Evolutionary conservation across 345 rosid species (phyloP).

Genomic region (Garcia nutans): DNA sequence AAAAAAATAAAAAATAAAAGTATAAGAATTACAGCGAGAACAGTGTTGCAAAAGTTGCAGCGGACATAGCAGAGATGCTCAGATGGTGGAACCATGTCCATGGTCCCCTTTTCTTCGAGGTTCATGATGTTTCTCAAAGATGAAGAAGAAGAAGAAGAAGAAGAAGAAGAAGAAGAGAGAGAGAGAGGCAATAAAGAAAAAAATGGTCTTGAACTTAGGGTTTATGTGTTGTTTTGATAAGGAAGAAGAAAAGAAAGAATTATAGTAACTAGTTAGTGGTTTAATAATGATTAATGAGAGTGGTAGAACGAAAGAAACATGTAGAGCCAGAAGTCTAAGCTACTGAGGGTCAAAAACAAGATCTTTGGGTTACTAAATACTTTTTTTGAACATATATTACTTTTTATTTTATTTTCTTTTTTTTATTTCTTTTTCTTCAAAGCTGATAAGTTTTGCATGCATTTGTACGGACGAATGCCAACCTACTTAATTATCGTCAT

Average conservation of each 20-base stretch:
- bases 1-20: background rate
- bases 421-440: too few species aligned
- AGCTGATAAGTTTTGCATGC: too few species aligned
- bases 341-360: slow-evolving; percentile 26
- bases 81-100: slow-evolving; percentile 60
- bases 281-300: slow-evolving; percentile 14
- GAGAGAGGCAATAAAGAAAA: background rate
- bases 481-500: too few species aligned
- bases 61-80: slow-evolving; percentile 96
- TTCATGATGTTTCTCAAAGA: slow-evolving; percentile 37
- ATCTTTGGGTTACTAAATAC: slow-evolving; percentile 27
- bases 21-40: slow-evolving; percentile 71
- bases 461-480: too few species aligned
- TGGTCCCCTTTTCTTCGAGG: slow-evolving; percentile 63
- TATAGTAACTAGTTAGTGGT: background rate
- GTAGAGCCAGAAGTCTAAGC: background rate
- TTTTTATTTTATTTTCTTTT: too few species aligned
- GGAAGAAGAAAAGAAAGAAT: background rate
- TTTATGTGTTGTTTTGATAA: slow-evolving; percentile 15
- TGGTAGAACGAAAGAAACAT: background rate
- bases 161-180: slow-evolving; percentile 2
- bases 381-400: background rate
- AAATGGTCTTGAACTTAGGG: slow-evolving; percentile 9
- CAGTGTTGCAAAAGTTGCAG: slow-evolving; percentile 97
- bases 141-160: slow-evolving; percentile 12